Conservation (phyloP, 345 rosid genomes). For the Citrus maxima region DNA sequence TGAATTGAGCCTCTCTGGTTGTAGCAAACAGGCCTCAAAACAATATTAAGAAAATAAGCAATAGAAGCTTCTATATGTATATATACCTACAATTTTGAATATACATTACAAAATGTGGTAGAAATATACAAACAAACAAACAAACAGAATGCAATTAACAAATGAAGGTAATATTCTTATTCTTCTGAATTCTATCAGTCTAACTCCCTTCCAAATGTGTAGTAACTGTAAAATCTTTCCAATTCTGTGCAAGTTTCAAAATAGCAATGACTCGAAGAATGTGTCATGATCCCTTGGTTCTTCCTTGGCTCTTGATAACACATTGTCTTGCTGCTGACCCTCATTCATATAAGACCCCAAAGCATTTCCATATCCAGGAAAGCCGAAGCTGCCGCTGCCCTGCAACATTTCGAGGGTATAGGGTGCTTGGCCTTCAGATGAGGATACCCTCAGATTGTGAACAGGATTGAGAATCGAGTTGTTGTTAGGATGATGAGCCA, state of each 20-base stretch:
- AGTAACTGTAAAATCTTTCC: not conserved
- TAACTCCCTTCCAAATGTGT: not conserved
- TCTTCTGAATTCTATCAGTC: not conserved
- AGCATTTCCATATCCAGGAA: conserved; percentile 36
- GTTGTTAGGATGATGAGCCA: conserved; percentile 20
- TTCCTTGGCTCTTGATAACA: conserved; percentile 43
- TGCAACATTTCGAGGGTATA: conserved; percentile 48
- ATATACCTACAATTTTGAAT: conserved; percentile 3
- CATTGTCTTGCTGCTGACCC: conserved; percentile 18
- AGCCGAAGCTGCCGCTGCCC: conserved; percentile 32
- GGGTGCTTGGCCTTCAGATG: conserved; percentile 35
- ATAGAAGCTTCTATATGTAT: conserved; percentile 3
- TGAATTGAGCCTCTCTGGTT: conserved; percentile 1
- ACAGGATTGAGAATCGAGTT: conserved; percentile 25
- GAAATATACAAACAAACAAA: conserved; percentile 24
- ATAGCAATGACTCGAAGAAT: conserved; percentile 47
- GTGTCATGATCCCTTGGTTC: conserved; percentile 53
- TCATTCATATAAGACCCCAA: conserved; percentile 40
- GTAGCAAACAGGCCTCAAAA: conserved; percentile 14
- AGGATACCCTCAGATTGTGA: conserved; percentile 18
- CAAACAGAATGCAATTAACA: conserved; percentile 24
- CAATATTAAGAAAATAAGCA: conserved; percentile 18
- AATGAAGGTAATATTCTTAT: conserved; percentile 19
- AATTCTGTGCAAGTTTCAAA: conserved; percentile 18
- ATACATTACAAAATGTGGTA: conserved; percentile 1